Base-by-base conservation (phyloP, 371 early-diverging fungal genomes). In the Mortierella sp. region DNA sequence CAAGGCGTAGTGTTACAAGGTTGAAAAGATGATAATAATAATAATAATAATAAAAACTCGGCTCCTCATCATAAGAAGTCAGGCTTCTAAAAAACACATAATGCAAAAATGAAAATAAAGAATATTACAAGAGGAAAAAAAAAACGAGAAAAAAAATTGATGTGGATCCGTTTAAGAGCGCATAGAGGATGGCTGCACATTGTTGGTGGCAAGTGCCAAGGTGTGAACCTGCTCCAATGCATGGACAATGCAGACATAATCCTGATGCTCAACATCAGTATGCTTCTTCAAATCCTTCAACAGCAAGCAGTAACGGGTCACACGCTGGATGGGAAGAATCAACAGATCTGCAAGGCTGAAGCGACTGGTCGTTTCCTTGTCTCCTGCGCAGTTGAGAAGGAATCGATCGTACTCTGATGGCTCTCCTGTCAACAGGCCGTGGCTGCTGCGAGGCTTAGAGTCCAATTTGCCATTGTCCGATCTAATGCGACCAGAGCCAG, bases 311-410 rank as follows among this genome's bases (percentile, higher is more conserved):
- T 93, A 93, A 49, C 93, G 71, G 0, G 90, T 89, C 35, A 89
- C 88, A 8, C 93, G 84, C 76, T 93, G 93, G 43, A 93, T 89
- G 0, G 93, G 93, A 31, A 91, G 76, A 75, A 92, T 91, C 73
- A 93, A 53, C 54, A 90, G 78, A 57, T 94, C 92, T 0, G 80
- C 75, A 2, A 80, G 61, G 51, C 75, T 80, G 75, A 80, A 80
- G 23, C 80, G 80, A 22, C 80, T 58, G 13, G 75, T 74, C 26
- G 68, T 70, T 65, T 80, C 80, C 40, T 74, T 74, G 40, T 55
- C 70, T 12, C 80, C 75, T 0, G 45, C 64, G 29, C 80, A 80
- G 62, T 80, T 74, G 32, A 29, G 67, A 6, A 74, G 43, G 56
- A 80, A 80, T 3, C 26, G 64, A 5, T 70, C 68, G 17, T 59